These are phyloP conservation scores for Multifurca ochricompacta DNA, from an alignment of 768 basidiomycete genomes.

Conservation along the genomic window DNA sequence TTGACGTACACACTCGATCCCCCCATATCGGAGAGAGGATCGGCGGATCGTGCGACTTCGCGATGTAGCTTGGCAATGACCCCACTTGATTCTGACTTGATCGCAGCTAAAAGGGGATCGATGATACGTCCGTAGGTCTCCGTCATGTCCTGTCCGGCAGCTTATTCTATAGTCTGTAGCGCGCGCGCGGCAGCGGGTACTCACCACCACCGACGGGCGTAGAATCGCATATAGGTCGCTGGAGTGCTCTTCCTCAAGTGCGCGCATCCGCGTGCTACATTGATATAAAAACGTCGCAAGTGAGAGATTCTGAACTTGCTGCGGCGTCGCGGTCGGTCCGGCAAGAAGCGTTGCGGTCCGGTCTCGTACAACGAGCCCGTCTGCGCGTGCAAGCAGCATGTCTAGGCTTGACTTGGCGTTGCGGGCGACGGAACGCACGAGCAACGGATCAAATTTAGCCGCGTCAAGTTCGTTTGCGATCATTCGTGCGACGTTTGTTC, in stretches of 20 bases:
- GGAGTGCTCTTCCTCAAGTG: constrained; percentile 59
- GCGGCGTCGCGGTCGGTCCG: constrained; percentile 70
- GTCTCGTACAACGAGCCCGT: constrained; percentile 67
- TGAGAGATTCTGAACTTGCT: constrained; percentile 71
- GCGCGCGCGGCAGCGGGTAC: constrained; percentile 16
- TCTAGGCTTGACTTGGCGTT: constrained; percentile 64
- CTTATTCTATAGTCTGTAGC: not conserved
- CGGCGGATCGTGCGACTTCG: constrained; percentile 64
- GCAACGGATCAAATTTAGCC: constrained; percentile 84
- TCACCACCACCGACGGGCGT: constrained; percentile 50
- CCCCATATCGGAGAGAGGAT: constrained; percentile 46
- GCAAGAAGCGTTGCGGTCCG: constrained; percentile 67
- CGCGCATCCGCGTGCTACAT: constrained; percentile 59
- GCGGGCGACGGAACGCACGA: constrained; percentile 73
- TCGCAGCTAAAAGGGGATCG: constrained; percentile 54
- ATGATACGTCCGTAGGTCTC: constrained; percentile 47
- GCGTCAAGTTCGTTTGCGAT: constrained; percentile 90
- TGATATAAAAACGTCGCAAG: constrained; percentile 76
- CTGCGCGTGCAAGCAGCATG: constrained; percentile 52
- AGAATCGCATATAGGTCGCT: constrained; percentile 50
- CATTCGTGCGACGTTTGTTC: constrained; percentile 63
- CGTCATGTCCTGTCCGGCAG: constrained; percentile 39
- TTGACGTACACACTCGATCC: constrained; percentile 84
- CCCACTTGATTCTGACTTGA: constrained; percentile 72
- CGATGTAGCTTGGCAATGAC: constrained; percentile 81